Evolutionary conservation across 441 rosid genomes (phyloP).

Genomic region (Jatropha podagrica): DNA sequence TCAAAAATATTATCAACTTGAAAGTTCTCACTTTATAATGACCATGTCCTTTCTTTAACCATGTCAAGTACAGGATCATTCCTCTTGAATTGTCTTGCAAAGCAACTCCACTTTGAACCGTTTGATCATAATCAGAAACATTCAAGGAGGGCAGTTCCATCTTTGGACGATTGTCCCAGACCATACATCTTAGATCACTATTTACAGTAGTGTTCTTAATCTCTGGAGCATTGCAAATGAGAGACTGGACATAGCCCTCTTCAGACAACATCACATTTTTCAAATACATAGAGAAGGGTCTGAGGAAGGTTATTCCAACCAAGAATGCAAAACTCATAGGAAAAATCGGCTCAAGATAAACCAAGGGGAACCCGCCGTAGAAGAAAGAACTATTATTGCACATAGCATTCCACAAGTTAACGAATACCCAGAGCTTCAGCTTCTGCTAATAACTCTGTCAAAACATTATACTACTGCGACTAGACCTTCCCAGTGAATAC

Average conservation of each 20-base stretch:
- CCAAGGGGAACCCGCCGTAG: slow-evolving; percentile 80
- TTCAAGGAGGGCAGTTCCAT: slow-evolving; percentile 78
- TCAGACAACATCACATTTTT: slow-evolving; percentile 71
- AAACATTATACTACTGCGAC: slow-evolving; percentile 3
- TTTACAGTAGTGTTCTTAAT: slow-evolving; percentile 76
- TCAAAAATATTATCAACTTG: too few species aligned
- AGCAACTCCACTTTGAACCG: slow-evolving; percentile 78
- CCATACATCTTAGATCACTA: slow-evolving; percentile 71
- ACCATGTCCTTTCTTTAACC: too few species aligned
- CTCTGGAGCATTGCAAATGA: slow-evolving; percentile 77
- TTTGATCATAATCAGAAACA: slow-evolving; percentile 51
- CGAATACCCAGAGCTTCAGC: background rate
- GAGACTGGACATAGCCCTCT: slow-evolving; percentile 77
- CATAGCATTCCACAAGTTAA: slow-evolving; percentile 1
- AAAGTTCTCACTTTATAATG: too few species aligned
- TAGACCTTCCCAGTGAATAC: slow-evolving; percentile 72
- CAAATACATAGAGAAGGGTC: slow-evolving; percentile 75
- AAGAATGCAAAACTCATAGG: slow-evolving; percentile 68
- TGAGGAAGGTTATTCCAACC: slow-evolving; percentile 93
- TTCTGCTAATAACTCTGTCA: background rate
- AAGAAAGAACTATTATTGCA: slow-evolving; percentile 13
- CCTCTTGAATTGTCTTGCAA: slow-evolving; percentile 31
- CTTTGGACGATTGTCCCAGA: slow-evolving; percentile 92
- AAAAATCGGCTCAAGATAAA: slow-evolving; percentile 70
- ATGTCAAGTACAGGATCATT: too few species aligned